Percentiles rank a stretch among this genome's conserved stretches.
Evolutionary conservation across 768 basidiomycete species (phyloP).

Genomic region (Pholiota microspora): DNA sequence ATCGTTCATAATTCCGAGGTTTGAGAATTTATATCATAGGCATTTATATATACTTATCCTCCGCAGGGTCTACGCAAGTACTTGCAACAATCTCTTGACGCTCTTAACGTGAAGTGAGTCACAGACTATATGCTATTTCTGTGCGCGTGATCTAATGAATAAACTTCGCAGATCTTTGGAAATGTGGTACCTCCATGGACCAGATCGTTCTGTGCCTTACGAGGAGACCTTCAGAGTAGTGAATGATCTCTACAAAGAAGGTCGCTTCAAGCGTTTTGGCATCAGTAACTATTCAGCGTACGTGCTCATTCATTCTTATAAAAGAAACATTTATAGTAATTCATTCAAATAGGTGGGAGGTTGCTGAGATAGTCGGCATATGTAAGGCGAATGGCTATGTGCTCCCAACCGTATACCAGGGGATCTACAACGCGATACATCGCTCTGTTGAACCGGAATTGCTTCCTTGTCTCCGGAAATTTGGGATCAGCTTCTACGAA

Average conservation of each 20-base stretch:
- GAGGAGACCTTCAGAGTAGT: slow-evolving; percentile 53
- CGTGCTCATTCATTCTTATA: slow-evolving; percentile 3
- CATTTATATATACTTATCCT: slow-evolving; percentile 22
- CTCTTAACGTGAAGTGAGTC: slow-evolving; percentile 43
- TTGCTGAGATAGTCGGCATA: slow-evolving; percentile 60
- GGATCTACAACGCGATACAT: slow-evolving; percentile 41
- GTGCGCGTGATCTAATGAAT: no score
- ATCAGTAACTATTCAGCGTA: slow-evolving; percentile 61
- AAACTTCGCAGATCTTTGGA: slow-evolving; percentile 39
- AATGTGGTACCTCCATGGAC: slow-evolving; percentile 60
- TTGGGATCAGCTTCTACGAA: slow-evolving; percentile 52
- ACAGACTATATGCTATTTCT: slow-evolving; percentile 1
- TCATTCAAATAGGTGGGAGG: slow-evolving; percentile 49
- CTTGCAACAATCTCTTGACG: slow-evolving; percentile 45
- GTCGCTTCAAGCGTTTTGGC: slow-evolving; percentile 60
- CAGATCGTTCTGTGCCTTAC: slow-evolving; percentile 56
- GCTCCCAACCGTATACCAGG: slow-evolving; percentile 55
- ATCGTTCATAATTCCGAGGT: slow-evolving; percentile 33
- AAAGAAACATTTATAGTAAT: background rate
- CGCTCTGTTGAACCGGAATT: slow-evolving; percentile 42
- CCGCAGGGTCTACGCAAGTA: slow-evolving; percentile 41
- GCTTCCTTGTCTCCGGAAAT: slow-evolving; percentile 57
- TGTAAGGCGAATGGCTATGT: slow-evolving; percentile 54
- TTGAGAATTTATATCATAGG: background rate
- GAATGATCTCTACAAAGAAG: slow-evolving; percentile 54